Evolutionary conservation across 2,329 filamentous ascomycete genomes (phyloP), one percentile per base, ranked within the genome.

Genomic region (Didymella glomerata): DNA sequence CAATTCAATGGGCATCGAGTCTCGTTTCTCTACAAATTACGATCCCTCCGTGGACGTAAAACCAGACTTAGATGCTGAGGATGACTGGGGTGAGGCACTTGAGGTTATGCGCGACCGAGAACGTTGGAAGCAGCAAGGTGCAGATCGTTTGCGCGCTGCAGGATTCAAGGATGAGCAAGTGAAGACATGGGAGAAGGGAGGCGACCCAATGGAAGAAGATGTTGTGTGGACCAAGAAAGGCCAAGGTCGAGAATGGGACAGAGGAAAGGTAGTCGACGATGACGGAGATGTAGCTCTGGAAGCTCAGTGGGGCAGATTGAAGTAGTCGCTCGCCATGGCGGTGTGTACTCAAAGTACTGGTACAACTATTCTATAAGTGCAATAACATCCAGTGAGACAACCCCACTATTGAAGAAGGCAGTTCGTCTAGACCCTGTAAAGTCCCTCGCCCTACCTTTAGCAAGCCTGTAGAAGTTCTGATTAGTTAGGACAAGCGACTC

Each of bases 71-170:
- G 80, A 81, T 1, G 80, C 78, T 2, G 83, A 82, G 27, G 87
- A 89, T 61, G 87, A 91, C 60, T 97, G 92, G 93, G 90, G 91
- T 44, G 86, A 91, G 67, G 88, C 90, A 0, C 81, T 95, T 1
- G 92, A 96, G 76, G 88, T 89, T 4, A 83, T 92, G 55, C 85
- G 90, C 38, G 92, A 96, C 73, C 87, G 92, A n/a, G 86, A 91
- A 65, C 88, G 88, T 65, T 93, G 90, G 86, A 88, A 87, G 69
- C 84, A 88, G 63, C 86, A 88, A 66, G 91, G 92, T 28, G 90
- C 90, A 7, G 88, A 93, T 51, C 82, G 93, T 57, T 79, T 97
- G 60, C 87, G 87, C 32, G 86, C 86, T 20, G 92, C 91, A 0
- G 93, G 93, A 0, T 96, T 96, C 71, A 87, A 86, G 1, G 90